phyloP scores from a whole-genome alignment of 129 eudicot genomes.

The Glebionis coronaria region DNA sequence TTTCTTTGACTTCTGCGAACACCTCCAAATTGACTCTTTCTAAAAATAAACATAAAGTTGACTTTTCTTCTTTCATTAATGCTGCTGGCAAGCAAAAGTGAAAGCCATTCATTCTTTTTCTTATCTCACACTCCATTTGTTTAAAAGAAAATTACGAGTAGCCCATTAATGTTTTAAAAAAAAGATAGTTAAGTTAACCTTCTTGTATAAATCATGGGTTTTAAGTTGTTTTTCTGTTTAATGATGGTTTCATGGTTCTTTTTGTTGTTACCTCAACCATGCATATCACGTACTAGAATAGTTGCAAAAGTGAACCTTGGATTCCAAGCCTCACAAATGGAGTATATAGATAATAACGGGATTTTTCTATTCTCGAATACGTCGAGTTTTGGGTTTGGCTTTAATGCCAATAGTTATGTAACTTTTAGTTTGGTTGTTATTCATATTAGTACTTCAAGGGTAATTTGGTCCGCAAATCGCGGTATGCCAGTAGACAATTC shows the following conservation, averaged over 20 bases:
- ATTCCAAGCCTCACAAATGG: not conserved
- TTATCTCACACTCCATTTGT: no score
- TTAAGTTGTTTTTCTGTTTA: not conserved
- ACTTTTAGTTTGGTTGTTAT: not conserved
- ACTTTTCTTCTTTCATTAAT: no score
- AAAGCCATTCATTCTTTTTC: no score
- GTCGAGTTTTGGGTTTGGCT: not conserved
- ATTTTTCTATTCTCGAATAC: not conserved
- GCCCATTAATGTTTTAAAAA: not conserved
- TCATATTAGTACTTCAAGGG: conserved; percentile 37
- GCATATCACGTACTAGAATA: conserved; percentile 45
- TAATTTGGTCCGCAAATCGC: conserved; percentile 86
- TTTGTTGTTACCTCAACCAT: conserved; percentile 39
- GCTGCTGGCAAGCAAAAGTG: no score
- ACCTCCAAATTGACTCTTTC: no score
- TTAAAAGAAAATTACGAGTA: no score
- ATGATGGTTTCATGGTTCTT: conserved; percentile 25
- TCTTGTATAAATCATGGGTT: no score
- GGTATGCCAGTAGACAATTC: conserved; percentile 44
- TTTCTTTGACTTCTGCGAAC: no score
- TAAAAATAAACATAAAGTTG: no score
- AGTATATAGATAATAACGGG: not conserved
- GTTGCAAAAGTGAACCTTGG: conserved; percentile 36
- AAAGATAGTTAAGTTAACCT: no score
- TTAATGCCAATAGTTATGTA: not conserved